A percentile compares a stretch with the other conserved stretches of the same genome.
phyloP scores from a whole-genome alignment of 2,329 filamentous ascomycete genomes.

The Aspergillus ibericus region DNA sequence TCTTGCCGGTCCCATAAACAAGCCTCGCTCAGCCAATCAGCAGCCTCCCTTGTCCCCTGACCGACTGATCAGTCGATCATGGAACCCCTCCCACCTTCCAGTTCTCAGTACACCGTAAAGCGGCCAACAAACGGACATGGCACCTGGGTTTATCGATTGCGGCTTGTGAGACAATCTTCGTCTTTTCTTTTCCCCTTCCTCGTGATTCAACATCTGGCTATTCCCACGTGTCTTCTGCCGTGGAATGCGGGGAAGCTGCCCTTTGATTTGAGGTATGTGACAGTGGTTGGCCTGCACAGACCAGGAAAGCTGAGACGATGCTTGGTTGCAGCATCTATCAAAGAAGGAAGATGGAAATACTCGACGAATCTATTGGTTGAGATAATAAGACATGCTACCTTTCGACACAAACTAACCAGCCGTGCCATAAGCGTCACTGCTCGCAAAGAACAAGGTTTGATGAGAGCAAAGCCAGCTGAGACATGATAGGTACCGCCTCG shows the following conservation, averaged over 20 bases:
- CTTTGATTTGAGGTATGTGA: neutral
- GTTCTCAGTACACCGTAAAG: neutral
- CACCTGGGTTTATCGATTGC: neutral
- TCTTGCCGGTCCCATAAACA: constrained; percentile 18
- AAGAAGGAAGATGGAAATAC: neutral
- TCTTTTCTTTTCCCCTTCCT: neutral
- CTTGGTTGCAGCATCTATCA: neutral
- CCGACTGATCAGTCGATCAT: constrained; percentile 1
- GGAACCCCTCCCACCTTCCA: neutral
- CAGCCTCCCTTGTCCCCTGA: neutral
- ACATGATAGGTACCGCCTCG: neutral
- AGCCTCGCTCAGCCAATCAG: constrained; percentile 9
- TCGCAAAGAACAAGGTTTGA: too few species aligned
- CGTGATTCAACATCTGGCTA: neutral
- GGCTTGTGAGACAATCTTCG: too few species aligned
- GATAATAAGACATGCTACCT: neutral
- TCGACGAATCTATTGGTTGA: neutral
- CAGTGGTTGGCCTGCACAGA: neutral
- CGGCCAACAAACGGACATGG: neutral
- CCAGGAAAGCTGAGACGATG: neutral
- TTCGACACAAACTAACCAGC: neutral
- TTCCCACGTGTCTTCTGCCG: neutral
- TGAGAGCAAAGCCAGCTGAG: neutral
- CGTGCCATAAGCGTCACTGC: too few species aligned
- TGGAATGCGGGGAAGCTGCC: constrained; percentile 2